phyloP scores from a whole-genome alignment of 2,329 filamentous ascomycete species.

The Diaporthe capsici region DNA sequence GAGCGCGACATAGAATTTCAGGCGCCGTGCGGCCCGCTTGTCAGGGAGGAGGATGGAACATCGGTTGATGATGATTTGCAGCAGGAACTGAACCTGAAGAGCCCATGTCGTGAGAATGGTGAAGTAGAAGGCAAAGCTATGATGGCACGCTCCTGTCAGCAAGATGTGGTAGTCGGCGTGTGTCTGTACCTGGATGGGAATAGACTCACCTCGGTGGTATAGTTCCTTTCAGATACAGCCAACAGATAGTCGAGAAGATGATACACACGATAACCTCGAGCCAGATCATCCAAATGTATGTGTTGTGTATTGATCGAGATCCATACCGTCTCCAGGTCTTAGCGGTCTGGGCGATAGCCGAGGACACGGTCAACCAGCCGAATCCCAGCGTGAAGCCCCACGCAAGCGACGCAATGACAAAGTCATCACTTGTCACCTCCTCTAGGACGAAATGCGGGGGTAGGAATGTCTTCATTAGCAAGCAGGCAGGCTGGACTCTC shows the following conservation, averaged over 20 bases:
- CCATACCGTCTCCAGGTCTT: constrained; percentile 34
- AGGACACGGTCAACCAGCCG: constrained; percentile 33
- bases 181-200: neutral
- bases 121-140: constrained; percentile 34
- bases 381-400: constrained; percentile 36
- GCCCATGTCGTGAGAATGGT: constrained; percentile 31
- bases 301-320: constrained; percentile 30
- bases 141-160: neutral
- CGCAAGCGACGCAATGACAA: constrained; percentile 30
- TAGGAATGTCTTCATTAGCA: constrained; percentile 27
- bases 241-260: constrained; percentile 29
- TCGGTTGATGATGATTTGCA: constrained; percentile 63
- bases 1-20: constrained; percentile 50
- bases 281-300: constrained; percentile 35
- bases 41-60: constrained; percentile 61
- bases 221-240: constrained; percentile 25
- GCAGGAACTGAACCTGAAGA: constrained; percentile 31
- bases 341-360: constrained; percentile 15
- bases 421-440: constrained; percentile 33
- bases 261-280: constrained; percentile 11
- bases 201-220: constrained; percentile 21
- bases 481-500: neutral
- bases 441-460: constrained; percentile 30
- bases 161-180: too few species aligned
- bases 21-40: constrained; percentile 49